Evolutionary conservation across 78 protist species (phyloP), one percentile per base, ranked within the genome.

Genomic region (Dictyostelium firmibasis): DNA sequence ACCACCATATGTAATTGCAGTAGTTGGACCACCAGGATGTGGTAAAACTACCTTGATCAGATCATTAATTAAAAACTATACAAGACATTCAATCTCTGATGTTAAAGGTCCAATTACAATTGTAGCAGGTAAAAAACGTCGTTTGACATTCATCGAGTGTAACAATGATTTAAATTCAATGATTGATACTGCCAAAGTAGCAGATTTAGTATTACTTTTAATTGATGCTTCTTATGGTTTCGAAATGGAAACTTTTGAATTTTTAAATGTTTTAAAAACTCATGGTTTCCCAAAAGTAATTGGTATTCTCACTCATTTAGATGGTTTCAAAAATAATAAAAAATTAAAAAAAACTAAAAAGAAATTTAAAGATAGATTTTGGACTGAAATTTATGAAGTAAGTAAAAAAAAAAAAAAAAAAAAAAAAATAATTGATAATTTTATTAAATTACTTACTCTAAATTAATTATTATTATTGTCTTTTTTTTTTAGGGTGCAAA

Each of bases 221-320:
- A 93, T 99, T 44, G 99, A 99, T 91, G 99, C 98, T 53, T 76
- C 87, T 14, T 99, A 84, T 85, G 99, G 99, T 60, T 99, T 99
- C 44, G 99, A 99, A 96, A 99, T 99, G 99, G 99, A 99, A 85
- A 98, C 99, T 4, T 99, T 99, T 64, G 99, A 99, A 95, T 99
- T 99, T 82, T 94, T 99, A 57, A 99, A 99, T 94, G 92, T 99
- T 6, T 82, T 97, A 36, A 99, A 99, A 81, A 92, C 83, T 29
- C 99, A 99, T 79, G 99, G 99, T 27, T 98, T 99, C 86, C 99
- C 99, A 3, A 89, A 91, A 18, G 91, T 99, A 64, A 97, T 99
- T 92, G 99, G 99, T 57, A 97, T 99, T 16, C 91, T 99, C 35
- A 99, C 99, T n/a, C 99, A 99, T 53, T 91, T 99, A 41, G 99